Percentiles rank a stretch among this genome's conserved stretches.
phyloP scores from a whole-genome alignment of 1,139 yeast genomes.

The Pichia inconspicua region DNA sequence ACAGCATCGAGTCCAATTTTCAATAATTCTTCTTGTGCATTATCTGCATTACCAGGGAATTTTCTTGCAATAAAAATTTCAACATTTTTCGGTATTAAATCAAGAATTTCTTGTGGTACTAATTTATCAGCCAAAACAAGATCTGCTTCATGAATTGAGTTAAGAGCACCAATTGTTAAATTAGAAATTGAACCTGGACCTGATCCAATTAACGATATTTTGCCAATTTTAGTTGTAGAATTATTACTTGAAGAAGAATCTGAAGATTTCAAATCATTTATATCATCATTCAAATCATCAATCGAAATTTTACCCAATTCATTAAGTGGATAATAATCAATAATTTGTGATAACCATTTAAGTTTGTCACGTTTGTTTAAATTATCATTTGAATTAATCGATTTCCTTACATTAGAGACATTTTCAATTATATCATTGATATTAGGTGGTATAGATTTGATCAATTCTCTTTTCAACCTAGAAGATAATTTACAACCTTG shows the following conservation, averaged over 20 bases:
- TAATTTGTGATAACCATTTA: slow-evolving; percentile 83
- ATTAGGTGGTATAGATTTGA: slow-evolving; percentile 56
- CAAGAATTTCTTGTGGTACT: slow-evolving; percentile 83
- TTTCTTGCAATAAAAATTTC: slow-evolving; percentile 81
- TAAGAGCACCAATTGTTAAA: slow-evolving; percentile 77
- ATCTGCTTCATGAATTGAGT: slow-evolving; percentile 77
- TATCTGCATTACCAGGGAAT: slow-evolving; percentile 95
- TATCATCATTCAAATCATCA: slow-evolving; percentile 42
- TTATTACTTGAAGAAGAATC: neutral
- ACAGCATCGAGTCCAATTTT: slow-evolving; percentile 61
- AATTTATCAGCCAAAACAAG: slow-evolving; percentile 82
- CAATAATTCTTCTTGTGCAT: slow-evolving; percentile 80
- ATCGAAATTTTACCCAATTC: slow-evolving; percentile 51
- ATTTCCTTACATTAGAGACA: slow-evolving; percentile 57
- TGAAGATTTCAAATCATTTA: slow-evolving; percentile 4
- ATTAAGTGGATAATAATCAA: slow-evolving; percentile 79
- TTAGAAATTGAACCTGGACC: slow-evolving; percentile 90
- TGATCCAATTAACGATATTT: slow-evolving; percentile 77
- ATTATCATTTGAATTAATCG: slow-evolving; percentile 59
- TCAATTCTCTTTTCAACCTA: slow-evolving; percentile 69
- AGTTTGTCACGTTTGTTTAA: slow-evolving; percentile 49
- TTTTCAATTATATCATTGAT: slow-evolving; percentile 61
- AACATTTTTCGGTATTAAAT: slow-evolving; percentile 66
- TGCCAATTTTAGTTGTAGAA: slow-evolving; percentile 33
- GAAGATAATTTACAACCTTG: slow-evolving; percentile 86